A percentile compares a stretch with the other conserved stretches of the same genome.
These are phyloP conservation scores for Maudiozyma turicensis DNA, from an alignment of 805 yeast species.

Conservation along the genomic window DNA sequence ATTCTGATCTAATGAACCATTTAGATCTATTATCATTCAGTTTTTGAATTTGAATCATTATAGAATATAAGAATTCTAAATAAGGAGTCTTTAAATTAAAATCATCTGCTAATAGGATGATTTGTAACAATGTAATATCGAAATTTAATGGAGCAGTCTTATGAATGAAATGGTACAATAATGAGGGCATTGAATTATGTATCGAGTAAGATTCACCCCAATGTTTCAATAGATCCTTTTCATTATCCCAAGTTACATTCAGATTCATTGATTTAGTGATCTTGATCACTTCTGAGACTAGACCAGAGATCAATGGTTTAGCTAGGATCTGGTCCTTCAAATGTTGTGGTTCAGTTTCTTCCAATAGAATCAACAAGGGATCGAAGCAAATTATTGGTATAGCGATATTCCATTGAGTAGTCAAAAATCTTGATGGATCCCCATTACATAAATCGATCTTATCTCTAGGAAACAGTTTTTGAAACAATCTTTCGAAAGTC, in stretches of 20 bases:
- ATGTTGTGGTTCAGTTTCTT: conserved; percentile 51
- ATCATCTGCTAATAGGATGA: conserved; percentile 86
- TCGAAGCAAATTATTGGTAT: conserved; percentile 70
- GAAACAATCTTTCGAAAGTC: conserved; percentile 26
- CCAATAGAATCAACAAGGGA: conserved; percentile 67
- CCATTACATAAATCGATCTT: conserved; percentile 31
- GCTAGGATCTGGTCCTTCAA: conserved; percentile 64
- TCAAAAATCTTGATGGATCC: conserved; percentile 41
- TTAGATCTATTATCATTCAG: conserved; percentile 35
- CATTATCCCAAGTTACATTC: conserved; percentile 54
- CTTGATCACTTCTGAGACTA: conserved; percentile 62
- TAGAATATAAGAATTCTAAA: conserved; percentile 76
- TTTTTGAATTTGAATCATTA: conserved; percentile 52
- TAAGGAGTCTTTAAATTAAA: conserved; percentile 80
- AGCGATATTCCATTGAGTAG: conserved; percentile 80
- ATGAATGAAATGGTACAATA: conserved; percentile 58
- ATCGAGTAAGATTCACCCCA: conserved; percentile 41
- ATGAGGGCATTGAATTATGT: conserved; percentile 41
- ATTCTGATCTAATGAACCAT: conserved; percentile 21
- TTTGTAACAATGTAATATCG: conserved; percentile 73
- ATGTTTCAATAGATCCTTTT: conserved; percentile 44
- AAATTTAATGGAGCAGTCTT: conserved; percentile 46
- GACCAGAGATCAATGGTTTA: conserved; percentile 75
- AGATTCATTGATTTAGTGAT: conserved; percentile 72
- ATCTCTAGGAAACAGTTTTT: conserved; percentile 26